Percentiles rank a stretch among this genome's conserved stretches.
These are phyloP conservation scores for Trichoderma sp. DNA, from an alignment of 2,329 filamentous ascomycete species.

Conservation along the genomic window DNA sequence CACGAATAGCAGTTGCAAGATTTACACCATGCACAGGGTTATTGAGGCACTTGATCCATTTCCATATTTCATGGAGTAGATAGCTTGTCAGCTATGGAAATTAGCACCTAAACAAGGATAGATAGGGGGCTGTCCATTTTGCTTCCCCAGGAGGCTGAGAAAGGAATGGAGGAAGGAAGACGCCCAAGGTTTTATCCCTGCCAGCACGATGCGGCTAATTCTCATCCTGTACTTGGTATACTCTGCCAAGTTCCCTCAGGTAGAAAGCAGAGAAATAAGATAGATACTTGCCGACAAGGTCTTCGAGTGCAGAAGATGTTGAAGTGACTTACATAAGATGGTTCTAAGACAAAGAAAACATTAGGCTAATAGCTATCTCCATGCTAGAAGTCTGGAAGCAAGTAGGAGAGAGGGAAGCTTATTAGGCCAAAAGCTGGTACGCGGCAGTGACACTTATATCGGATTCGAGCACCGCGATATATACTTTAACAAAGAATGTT, in stretches of 20 bases:
- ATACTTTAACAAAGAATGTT: not conserved
- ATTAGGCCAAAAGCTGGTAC: not conserved
- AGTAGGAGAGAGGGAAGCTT: not conserved
- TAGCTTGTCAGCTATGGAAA: not conserved
- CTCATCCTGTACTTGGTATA: not conserved
- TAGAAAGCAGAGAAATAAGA: no score
- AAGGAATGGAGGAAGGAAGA: not conserved
- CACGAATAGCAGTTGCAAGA: not conserved
- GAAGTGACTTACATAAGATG: not conserved
- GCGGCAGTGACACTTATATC: not conserved
- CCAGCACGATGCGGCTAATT: not conserved
- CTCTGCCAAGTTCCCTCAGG: not conserved
- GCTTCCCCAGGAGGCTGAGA: not conserved
- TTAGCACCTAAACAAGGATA: not conserved
- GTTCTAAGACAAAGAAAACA: not conserved
- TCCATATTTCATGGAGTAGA: not conserved
- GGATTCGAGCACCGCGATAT: not conserved
- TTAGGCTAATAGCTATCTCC: not conserved
- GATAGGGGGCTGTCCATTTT: not conserved
- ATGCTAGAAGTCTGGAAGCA: not conserved
- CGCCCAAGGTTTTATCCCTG: not conserved
- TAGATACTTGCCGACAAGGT: not conserved
- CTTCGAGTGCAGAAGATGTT: not conserved
- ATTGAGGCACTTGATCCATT: not conserved
- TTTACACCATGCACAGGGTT: not conserved